Base-by-base conservation (phyloP, 768 basidiomycete genomes). In the Rubroboletus pulcherrimus region DNA sequence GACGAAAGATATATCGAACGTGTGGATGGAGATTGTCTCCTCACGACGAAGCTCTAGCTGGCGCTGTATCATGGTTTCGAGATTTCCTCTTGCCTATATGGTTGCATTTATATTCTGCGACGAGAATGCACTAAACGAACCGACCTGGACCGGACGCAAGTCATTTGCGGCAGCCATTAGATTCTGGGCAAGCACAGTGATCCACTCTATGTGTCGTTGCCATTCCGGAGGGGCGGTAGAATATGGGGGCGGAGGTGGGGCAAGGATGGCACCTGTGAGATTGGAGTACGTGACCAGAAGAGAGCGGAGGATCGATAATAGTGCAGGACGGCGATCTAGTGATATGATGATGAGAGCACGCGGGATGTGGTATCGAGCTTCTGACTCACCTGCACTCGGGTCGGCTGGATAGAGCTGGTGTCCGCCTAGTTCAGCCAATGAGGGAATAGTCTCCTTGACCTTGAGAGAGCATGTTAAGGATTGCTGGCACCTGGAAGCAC, bases 141-240 rank as follows among this genome's bases (percentile, higher is more conserved):
- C 11, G 26, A 86, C 91, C 80, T 95, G 93, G 5, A 93, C 88
- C 1, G 92, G 93, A 26, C 93, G 82, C 49, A 95, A 73, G 63
- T 93, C 92, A 65, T 96, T 96, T 37, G 89, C 90, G 17, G 90
- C 89, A 14, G 87, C 89, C 83, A 94, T 91, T 54, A 96, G 79
- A 68, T 95, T 96, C 69, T 91, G 88, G 7, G 84, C 84, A 51
- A 93, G 80, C 2, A 89, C 76, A 11, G 80, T 84, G 50, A 94
- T 87, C 88, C 92, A 92, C 65, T 91, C 88, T 2, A 89, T 77
- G 52, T 87, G 82, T 48, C 81, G 75, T 50, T 83, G 80, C 89
- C 90, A 93, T 57, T 89, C 85, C 29, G 88, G 85, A 53, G 75
- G 74, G 41, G 71, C 50, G 11, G 62, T 71, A 37, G 79, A 66